Evolutionary conservation across 75 land plant genomes (phyloP).

Genomic region (Cunninghamia lanceolata): DNA sequence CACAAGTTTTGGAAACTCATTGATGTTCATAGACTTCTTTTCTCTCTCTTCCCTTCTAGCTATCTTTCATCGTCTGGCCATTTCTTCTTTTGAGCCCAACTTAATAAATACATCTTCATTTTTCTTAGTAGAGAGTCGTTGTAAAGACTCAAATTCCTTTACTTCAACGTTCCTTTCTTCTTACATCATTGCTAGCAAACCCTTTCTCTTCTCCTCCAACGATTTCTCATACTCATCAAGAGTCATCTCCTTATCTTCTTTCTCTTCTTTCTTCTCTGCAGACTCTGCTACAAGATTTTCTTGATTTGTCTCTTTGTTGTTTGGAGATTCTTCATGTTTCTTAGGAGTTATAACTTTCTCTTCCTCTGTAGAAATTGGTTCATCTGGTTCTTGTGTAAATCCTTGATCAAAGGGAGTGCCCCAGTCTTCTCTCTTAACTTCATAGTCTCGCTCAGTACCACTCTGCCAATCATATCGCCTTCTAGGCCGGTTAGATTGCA

Average conservation of each 20-base stretch:
- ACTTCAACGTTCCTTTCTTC: conserved; percentile 58
- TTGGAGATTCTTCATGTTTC: not conserved
- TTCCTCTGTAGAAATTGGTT: not conserved
- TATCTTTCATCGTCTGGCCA: conserved; percentile 39
- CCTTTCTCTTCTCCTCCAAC: conserved; percentile 57
- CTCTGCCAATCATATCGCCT: conserved; percentile 80
- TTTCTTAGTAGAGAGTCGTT: conserved; percentile 45
- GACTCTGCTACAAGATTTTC: conserved; percentile 1
- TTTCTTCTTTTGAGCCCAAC: conserved; percentile 59
- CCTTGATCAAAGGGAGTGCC: conserved; percentile 67
- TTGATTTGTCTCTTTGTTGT: conserved; percentile 4
- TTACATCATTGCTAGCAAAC: conserved; percentile 33
- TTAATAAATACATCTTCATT: conserved; percentile 58
- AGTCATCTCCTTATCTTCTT: conserved; percentile 58
- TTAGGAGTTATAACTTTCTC: conserved; percentile 4
- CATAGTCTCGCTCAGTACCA: conserved; percentile 77
- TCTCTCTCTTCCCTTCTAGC: conserved; percentile 66
- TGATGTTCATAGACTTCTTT: conserved; percentile 57
- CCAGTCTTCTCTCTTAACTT: conserved; percentile 94
- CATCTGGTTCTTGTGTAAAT: conserved; percentile 13
- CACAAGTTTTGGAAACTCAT: conserved; percentile 52
- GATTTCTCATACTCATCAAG: conserved; percentile 68
- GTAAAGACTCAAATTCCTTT: conserved; percentile 61
- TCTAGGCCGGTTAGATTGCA: conserved; percentile 29
- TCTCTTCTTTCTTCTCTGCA: conserved; percentile 17